Evolutionary conservation across 306 rosid species (phyloP).

Genomic region (Trifolium pratense): DNA sequence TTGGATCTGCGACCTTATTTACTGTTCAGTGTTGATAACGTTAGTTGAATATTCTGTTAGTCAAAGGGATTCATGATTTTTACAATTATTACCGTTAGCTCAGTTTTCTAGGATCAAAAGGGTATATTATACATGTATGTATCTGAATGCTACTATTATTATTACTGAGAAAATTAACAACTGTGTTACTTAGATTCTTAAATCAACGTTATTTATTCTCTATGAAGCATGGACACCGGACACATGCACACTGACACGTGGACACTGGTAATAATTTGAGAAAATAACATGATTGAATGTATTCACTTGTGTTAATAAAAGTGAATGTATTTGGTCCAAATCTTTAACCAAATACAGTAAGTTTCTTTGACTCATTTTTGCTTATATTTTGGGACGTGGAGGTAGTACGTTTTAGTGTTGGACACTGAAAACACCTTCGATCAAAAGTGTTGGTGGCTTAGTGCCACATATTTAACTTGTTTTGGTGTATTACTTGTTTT

Average conservation of each 20-base stretch:
- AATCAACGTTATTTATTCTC: background rate
- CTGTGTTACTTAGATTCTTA: background rate
- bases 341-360: too few relatives aligned
- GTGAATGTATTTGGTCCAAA: too few relatives aligned
- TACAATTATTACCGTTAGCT: background rate
- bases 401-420: too few relatives aligned
- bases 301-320: too few relatives aligned
- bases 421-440: too few relatives aligned
- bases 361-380: too few relatives aligned
- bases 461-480: background rate
- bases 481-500: background rate
- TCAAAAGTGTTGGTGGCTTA: background rate
- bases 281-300: too few relatives aligned
- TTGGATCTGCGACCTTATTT: conserved; percentile 16
- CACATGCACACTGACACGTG: too few relatives aligned
- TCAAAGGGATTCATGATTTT: background rate
- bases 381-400: too few relatives aligned
- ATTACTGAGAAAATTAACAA: background rate
- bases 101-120: background rate
- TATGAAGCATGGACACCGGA: too few relatives aligned
- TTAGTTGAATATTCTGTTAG: background rate
- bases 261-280: too few relatives aligned
- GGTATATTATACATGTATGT: background rate
- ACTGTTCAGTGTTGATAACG: conserved; percentile 1
- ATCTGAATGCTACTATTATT: background rate